Conservation (phyloP, 768 basidiomycete species). For the Trametes punicea region DNA sequence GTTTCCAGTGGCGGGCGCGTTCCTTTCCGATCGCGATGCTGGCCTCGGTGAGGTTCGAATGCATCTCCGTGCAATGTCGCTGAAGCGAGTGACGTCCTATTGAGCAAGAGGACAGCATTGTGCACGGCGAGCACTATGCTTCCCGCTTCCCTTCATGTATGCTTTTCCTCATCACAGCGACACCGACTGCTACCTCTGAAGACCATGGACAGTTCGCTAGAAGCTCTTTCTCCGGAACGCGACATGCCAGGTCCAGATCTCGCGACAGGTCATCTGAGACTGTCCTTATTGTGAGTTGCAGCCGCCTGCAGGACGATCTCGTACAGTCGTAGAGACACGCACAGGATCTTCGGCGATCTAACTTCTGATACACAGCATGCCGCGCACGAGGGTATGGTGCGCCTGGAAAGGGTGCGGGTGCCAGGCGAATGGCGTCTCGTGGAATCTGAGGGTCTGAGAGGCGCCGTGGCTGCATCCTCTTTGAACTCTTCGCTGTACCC, state of each 20-base stretch:
- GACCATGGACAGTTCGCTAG: not conserved
- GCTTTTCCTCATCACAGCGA: not conserved
- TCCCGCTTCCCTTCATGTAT: not conserved
- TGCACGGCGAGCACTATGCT: not conserved
- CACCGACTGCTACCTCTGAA: not conserved
- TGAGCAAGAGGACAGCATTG: not conserved
- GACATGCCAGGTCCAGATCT: not conserved
- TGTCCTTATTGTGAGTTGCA: constrained; percentile 6
- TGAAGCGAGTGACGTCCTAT: not conserved
- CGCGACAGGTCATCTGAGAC: constrained; percentile 3
- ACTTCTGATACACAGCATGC: not conserved
- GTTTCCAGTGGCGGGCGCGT: not conserved
- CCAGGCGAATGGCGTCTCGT: not conserved
- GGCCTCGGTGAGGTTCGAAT: not conserved
- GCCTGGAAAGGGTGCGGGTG: not conserved
- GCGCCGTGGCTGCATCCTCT: too few species aligned
- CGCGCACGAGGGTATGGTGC: not conserved
- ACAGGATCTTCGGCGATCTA: not conserved
- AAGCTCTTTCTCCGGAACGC: not conserved
- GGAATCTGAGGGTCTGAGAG: too few species aligned
- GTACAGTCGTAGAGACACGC: not conserved
- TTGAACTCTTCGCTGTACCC: too few species aligned
- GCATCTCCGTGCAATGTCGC: not conserved
- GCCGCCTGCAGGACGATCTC: not conserved
- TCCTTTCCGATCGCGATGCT: not conserved